Evolutionary conservation across 2,329 filamentous ascomycete species (phyloP), one percentile per base, ranked within the genome.

Genomic region (Coniochaeta ligniaria): DNA sequence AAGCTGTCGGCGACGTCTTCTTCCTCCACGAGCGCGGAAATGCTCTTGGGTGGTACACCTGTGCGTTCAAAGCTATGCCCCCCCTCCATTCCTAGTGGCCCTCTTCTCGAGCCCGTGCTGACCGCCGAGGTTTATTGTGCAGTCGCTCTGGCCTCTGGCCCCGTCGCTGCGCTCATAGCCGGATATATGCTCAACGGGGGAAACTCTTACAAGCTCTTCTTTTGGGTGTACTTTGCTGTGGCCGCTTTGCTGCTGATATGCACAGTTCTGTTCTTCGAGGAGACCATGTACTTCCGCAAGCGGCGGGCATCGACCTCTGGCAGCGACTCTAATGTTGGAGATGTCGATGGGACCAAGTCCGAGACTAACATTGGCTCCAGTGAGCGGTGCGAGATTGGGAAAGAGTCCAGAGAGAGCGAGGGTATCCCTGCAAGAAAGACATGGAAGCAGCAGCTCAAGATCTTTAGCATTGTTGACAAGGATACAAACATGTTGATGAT

Each of bases 151-250:
- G 85, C 82, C 65, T 75, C 84, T 12, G 83, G 82, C 5, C 73
- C 81, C 0, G 81, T 80, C 0, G 82, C 82, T 1, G 81, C 83
- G 0, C 72, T 86, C 1, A 84, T 82, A 56, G 82, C 83, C 1
- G 82, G 83, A 16, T 86, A 85, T 68, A 86, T 86, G 83, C 77
- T 86, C 9, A 76, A 78, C 0, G 82, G 76, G 0, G 80, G 81
- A 12, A 80, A 83, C 66, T 83, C 81, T 7, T 86, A 83, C 83
- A 75, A 80, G 16, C 76, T 86, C 0, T 86, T 82, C 73, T 86
- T 86, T 73, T 85, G 84, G 67, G 83, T 86, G 58, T 78, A 81
- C 63, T 76, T 83, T 57, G 83, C 82, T 2, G 85, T 86, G 54
- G 69, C 62, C 28, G 63, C 43, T 0, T 68, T 67, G 6, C 65